Evolutionary conservation across 176 grass and related monocot genomes (phyloP).

Genomic region (Dendrocalamus sinicus): DNA sequence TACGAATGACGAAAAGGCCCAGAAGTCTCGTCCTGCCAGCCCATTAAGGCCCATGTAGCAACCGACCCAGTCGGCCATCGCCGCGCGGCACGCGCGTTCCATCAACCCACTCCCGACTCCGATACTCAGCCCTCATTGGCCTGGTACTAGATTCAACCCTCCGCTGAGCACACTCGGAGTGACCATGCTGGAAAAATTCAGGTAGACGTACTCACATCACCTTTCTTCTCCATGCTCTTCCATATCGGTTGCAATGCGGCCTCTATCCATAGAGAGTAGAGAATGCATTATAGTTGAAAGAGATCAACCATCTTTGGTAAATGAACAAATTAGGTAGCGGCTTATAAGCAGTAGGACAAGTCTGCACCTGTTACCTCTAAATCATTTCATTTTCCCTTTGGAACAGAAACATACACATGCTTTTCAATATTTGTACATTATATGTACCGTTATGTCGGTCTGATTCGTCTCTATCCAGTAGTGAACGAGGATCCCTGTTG

Average conservation of each 20-base stretch:
- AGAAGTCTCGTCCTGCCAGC: background rate
- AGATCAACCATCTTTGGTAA: background rate
- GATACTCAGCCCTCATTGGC: conserved; percentile 58
- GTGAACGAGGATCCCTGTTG: background rate
- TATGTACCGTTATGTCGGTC: background rate
- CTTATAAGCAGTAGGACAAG: background rate
- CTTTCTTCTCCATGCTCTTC: background rate
- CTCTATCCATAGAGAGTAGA: background rate
- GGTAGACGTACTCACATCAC: conserved; percentile 42
- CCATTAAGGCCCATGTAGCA: background rate
- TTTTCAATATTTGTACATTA: background rate
- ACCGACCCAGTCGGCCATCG: background rate
- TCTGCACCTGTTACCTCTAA: background rate
- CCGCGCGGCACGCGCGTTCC: background rate
- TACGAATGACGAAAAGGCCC: background rate
- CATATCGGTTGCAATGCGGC: background rate
- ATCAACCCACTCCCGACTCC: background rate
- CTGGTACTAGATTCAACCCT: conserved; percentile 87
- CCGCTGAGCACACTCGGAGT: conserved; percentile 67
- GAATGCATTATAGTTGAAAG: background rate
- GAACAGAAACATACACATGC: background rate
- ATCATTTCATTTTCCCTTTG: background rate
- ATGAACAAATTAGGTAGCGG: background rate
- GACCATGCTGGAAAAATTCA: conserved; percentile 99
- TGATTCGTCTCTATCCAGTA: background rate